A percentile compares a stretch with the other conserved stretches of the same genome.
These are phyloP conservation scores for Fraxinus greggii DNA, from an alignment of 305 asterid genomes.

Conservation along the genomic window DNA sequence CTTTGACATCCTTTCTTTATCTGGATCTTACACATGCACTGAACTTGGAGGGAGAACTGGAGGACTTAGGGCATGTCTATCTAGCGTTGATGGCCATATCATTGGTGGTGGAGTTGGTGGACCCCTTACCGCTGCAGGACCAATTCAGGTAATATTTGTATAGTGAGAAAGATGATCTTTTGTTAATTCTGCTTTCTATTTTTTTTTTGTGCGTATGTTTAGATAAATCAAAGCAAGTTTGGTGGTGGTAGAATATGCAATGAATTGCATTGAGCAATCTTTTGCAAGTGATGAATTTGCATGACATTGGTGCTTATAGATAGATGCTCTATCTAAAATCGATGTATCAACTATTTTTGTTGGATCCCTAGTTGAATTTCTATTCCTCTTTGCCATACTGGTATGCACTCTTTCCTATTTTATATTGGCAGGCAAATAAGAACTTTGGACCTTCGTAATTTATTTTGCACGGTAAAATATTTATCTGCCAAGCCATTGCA, in stretches of 20 bases:
- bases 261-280: not conserved
- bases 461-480: not conserved
- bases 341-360: not conserved
- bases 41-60: slow-evolving; percentile 56
- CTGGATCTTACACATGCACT: slow-evolving; percentile 57
- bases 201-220: not conserved
- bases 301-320: not conserved
- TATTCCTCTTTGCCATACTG: not conserved
- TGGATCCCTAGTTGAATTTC: not conserved
- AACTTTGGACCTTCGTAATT: not conserved
- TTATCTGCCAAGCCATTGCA: not conserved
- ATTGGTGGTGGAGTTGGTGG: slow-evolving; percentile 68
- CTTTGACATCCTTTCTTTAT: slow-evolving; percentile 56
- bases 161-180: not conserved
- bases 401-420: not conserved
- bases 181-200: not conserved
- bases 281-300: not conserved
- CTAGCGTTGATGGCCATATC: slow-evolving; percentile 56
- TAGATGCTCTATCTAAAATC: not conserved
- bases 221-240: not conserved
- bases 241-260: not conserved
- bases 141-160: slow-evolving; percentile 46
- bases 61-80: slow-evolving; percentile 54
- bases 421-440: not conserved
- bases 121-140: slow-evolving; percentile 62